Evolutionary conservation across 768 basidiomycete genomes (phyloP).

Genomic region (Kwoniella sp.): DNA sequence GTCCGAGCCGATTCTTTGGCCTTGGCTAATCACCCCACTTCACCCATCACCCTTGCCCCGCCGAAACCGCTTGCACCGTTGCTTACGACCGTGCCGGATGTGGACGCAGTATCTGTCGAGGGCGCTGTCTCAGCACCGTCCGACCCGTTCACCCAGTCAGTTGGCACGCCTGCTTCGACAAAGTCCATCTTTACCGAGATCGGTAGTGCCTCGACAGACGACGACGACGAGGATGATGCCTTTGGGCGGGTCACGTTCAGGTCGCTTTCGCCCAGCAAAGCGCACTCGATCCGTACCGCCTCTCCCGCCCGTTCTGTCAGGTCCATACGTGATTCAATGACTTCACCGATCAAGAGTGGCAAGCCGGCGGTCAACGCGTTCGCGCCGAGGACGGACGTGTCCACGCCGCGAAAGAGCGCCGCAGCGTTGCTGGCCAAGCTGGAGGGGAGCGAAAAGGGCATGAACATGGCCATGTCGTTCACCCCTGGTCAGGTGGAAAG

Average conservation of each 20-base stretch:
- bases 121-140: too few species aligned
- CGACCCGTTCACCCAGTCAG: too few species aligned
- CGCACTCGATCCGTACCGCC: not conserved
- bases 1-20: conserved; percentile 2
- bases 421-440: conserved; percentile 15
- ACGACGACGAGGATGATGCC: not conserved
- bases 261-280: not conserved
- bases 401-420: conserved; percentile 9
- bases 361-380: not conserved
- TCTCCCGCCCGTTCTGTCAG: not conserved
- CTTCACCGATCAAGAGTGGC: not conserved
- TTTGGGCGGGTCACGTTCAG: not conserved
- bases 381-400: conserved; percentile 11
- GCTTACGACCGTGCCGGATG: conserved; percentile 6
- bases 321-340: not conserved
- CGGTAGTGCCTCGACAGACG: too few species aligned
- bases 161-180: too few species aligned
- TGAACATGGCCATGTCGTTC: not conserved
- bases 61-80: conserved; percentile 14
- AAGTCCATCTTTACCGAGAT: not conserved
- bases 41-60: conserved; percentile 7
- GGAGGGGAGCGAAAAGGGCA: conserved; percentile 4
- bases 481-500: conserved; percentile 4
- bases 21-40: not conserved
- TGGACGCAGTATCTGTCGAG: too few species aligned